Evolutionary conservation across 768 basidiomycete genomes (phyloP), one percentile per base, ranked within the genome.

Genomic region (Pleurotus eryngii): DNA sequence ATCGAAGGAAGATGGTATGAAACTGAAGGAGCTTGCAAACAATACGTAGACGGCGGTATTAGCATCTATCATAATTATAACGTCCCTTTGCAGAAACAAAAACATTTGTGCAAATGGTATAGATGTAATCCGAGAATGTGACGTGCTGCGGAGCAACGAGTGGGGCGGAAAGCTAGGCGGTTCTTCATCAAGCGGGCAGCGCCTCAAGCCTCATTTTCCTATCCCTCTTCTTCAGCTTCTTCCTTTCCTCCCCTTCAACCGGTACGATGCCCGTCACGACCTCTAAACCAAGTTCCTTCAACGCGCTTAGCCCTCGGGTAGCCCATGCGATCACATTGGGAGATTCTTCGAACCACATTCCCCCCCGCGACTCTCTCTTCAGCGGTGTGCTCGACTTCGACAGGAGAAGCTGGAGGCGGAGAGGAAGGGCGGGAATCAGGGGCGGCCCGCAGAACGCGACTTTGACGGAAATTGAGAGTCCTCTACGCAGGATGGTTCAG

Each of bases 331-430:
- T 51, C 57, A 83, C 35, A 7, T 74, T 69, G 15, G 56, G 64
- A 5, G 67, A 56, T 30, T 84, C 70, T 46, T 82, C 76, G 59
- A 83, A 89, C 87, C 88, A 89, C 65, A 74, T 63, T 4, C 49
- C 49, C 61, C 24, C 58, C 54, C 14, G 59, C 45, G 38, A 27
- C 37, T 6, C 37, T 6, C 42, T 4, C 35, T 37, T 51, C 17
- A 49, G 20, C 22, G 26, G 39, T 47, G 15, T 49, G 9, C 42
- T 27, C 50, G 38, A 5, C 35, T 14, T 59, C 40, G 39, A 15
- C 17, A 8, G 54, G 14, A 20, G n/a, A 30, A 11, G 6, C 7
- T 17, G 4, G 17, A 14, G 24, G 24, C 30, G 27, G 5, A 8
- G 15, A 8, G 15, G 26, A 27, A 15, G 42, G 42, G 6, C 15